Conservation (phyloP, 1,139 yeast genomes). For the Saccharomyces hybrid region DNA sequence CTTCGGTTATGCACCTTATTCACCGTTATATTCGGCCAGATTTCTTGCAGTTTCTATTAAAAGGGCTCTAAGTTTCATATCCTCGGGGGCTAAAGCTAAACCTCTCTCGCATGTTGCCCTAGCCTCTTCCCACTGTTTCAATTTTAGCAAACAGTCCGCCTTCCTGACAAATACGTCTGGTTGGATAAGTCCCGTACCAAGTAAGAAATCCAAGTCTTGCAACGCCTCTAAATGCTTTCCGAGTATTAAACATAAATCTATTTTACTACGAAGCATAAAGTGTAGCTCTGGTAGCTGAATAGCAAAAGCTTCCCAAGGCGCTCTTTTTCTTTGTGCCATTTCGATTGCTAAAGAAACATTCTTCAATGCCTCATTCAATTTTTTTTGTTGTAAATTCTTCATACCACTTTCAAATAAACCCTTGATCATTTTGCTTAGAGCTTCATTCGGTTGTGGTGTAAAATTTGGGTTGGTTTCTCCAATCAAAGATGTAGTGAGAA, state of each 20-base stretch:
- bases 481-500: conserved; percentile 52
- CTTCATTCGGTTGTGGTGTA: conserved; percentile 52
- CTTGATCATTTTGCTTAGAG: conserved; percentile 57
- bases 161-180: conserved; percentile 80
- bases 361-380: conserved; percentile 64
- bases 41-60: conserved; percentile 23
- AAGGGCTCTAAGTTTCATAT: conserved; percentile 38
- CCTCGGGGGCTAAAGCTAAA: conserved; percentile 52
- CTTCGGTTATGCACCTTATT: conserved; percentile 2
- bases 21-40: conserved; percentile 29
- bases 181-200: conserved; percentile 52
- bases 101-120: conserved; percentile 76
- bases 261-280: conserved; percentile 65
- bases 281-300: conserved; percentile 72
- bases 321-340: conserved; percentile 63
- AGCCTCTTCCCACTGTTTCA: conserved; percentile 68
- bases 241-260: conserved; percentile 70
- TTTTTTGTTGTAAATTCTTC: conserved; percentile 51
- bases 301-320: conserved; percentile 81
- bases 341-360: conserved; percentile 73
- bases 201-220: conserved; percentile 73
- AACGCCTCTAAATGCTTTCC: conserved; percentile 64
- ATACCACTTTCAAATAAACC: conserved; percentile 72
- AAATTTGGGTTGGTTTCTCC: conserved; percentile 47
- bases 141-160: conserved; percentile 63